Percentiles rank a stretch among this genome's conserved stretches.
Evolutionary conservation across 805 yeast species (phyloP).

Genomic region (Schwanniomyces vanrijiae): DNA sequence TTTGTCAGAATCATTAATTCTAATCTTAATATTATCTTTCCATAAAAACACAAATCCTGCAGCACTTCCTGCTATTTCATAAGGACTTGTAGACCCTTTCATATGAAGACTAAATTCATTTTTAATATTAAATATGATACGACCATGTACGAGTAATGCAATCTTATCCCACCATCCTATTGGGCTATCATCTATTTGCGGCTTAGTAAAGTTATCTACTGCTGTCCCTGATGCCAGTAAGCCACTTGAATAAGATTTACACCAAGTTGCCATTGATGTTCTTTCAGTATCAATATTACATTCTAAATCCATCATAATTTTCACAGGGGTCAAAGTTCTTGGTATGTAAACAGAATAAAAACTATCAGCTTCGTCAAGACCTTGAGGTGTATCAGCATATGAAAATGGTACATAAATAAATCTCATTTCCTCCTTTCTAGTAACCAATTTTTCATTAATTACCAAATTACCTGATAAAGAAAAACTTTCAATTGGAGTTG

Average conservation of each 20-base stretch:
- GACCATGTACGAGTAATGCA: slow-evolving; percentile 55
- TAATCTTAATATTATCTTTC: slow-evolving; percentile 52
- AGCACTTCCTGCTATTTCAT: slow-evolving; percentile 53
- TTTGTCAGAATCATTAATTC: slow-evolving; percentile 50
- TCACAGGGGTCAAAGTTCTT: slow-evolving; percentile 64
- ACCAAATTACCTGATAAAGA: slow-evolving; percentile 47
- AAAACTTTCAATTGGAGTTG: slow-evolving; percentile 18
- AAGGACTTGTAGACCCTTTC: slow-evolving; percentile 61
- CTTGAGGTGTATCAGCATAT: slow-evolving; percentile 42
- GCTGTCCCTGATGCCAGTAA: slow-evolving; percentile 48
- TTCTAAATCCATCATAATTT: slow-evolving; percentile 50
- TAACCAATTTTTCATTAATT: slow-evolving; percentile 55
- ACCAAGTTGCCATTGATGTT: slow-evolving; percentile 61
- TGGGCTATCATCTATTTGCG: slow-evolving; percentile 44
- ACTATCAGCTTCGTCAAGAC: slow-evolving; percentile 33
- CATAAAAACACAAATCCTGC: slow-evolving; percentile 68
- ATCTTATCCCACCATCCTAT: slow-evolving; percentile 55
- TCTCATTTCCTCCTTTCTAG: slow-evolving; percentile 44
- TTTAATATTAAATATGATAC: slow-evolving; percentile 45
- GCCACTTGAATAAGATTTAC: slow-evolving; percentile 62
- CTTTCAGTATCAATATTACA: slow-evolving; percentile 44
- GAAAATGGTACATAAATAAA: slow-evolving; percentile 58
- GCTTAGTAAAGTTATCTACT: slow-evolving; percentile 46
- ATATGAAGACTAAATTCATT: slow-evolving; percentile 61
- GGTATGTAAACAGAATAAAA: slow-evolving; percentile 59